Base-by-base conservation (phyloP, 192 early-diverging fungal genomes). In the Backusella australiensis region DNA sequence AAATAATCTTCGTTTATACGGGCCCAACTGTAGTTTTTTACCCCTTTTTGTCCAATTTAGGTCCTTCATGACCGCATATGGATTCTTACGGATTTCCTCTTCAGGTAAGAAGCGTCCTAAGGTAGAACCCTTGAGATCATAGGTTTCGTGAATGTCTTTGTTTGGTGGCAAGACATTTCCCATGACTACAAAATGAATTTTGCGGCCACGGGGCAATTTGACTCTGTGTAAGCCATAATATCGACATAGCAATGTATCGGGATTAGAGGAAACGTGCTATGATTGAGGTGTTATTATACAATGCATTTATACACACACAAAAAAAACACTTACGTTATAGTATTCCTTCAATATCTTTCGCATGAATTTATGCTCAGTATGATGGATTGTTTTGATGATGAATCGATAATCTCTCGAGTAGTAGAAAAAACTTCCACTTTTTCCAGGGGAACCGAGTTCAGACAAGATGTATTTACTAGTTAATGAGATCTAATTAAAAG, bases 181-280 rank as follows among this genome's bases (percentile, higher is more conserved):
- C 98, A 99, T 99, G 38, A 99, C 96, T 9, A 99, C 96, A 85
- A 99, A 99, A 84, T 98, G 97, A 67, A 99, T 94, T 83, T 98
- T 97, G 39, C 90, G 86, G 68, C 93, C 92, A 65, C 93, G 94
- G 39, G 96, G 96, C 35, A 97, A 84, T 82, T 98, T 98, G 44
- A 98, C 95, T 69, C 98, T 91, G 78, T 98, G 97, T 52, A 99
- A 84, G 42, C 97, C 97, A 85, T 96, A 97, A 77, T 97, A 96
- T 35, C 97, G 91, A 75, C 92, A 95, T 5, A 98, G 86, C 32
- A 97, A 89, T 12, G 98, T 98, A 84, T 98, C 84, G 8, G 96
- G 97, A 76, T 98, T 93, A 66, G 91, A 81, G 80, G 88, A 88
- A 73, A 98, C 87, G 84, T 98, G 96, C 88, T 89, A 83, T 59